Evolutionary conservation across 768 basidiomycete species (phyloP), one percentile per base, ranked within the genome.

Genomic region (Collybiopsis luxurians): DNA sequence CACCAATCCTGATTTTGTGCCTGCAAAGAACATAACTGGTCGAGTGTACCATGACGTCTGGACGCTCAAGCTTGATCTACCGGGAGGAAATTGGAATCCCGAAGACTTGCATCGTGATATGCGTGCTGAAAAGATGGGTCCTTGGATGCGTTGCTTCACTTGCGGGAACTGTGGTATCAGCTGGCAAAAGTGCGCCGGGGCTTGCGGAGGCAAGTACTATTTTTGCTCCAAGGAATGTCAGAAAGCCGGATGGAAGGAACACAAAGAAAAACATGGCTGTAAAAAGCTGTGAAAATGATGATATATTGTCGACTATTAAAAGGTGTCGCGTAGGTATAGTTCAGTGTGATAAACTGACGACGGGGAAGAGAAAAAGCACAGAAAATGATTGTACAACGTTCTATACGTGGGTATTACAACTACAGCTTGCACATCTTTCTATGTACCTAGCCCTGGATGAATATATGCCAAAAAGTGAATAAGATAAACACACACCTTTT

Each of bases 161-260:
- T 70, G 69, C 47, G 67, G 63, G 3, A 54, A 34, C 27, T 58
- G 59, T 26, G 63, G 59, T 27, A 67, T 68, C 2, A 48, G 44
- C 0, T 68, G 68, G 63, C 64, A 63, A 61, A 66, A 64, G 50
- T 67, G 66, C 40, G 61, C 61, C 42, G 66, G 67, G 63, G 34
- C 56, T 9, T 57, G 56, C 36, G 45, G 45, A 15, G 56, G 56
- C 17, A 46, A 40, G 27, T 36, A 38, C 17, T 52, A 15, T 21
- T 52, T 57, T 47, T 52, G 49, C 23, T 46, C 45, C 11, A 51
- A 46, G n/a, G 45, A 57, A 17, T 52, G 56, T 34, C 49, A 48
- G 49, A 57, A 27, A 44, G 38, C 10, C 23, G 42, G 39, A 17
- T 54, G 53, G 53, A 43, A 54, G 24, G 52, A 53, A 42, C 52